phyloP scores from a whole-genome alignment of 208 protist genomes.

The Borovskyia barvae region DNA sequence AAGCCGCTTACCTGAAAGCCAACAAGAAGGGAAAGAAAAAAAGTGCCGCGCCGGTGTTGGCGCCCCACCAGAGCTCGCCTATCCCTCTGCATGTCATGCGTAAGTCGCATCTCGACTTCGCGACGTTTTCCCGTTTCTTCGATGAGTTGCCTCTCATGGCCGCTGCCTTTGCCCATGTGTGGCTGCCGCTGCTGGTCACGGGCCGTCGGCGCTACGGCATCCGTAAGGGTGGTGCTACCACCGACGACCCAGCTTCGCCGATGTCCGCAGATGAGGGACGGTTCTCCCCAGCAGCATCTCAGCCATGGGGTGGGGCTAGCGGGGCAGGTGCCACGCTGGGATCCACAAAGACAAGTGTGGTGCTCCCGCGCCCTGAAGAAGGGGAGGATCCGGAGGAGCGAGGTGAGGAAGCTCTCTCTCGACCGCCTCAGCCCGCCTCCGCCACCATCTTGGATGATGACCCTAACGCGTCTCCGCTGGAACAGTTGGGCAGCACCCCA shows the following conservation, averaged over 20 bases:
- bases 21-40: conserved; percentile 43
- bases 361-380: neutral
- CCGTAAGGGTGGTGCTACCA: neutral
- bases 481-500: conserved; percentile 25
- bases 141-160: conserved; percentile 60
- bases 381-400: too few species aligned
- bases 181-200: conserved; percentile 48
- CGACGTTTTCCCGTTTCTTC: conserved; percentile 64
- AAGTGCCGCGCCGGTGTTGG: conserved; percentile 25
- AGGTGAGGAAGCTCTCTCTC: too few species aligned
- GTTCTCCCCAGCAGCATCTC: too few species aligned
- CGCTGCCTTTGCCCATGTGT: conserved; percentile 71
- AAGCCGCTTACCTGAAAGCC: conserved; percentile 50
- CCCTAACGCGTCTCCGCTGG: conserved; percentile 28
- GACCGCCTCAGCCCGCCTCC: too few species aligned
- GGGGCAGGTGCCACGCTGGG: neutral
- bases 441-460: too few species aligned
- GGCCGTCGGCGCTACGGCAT: conserved; percentile 1
- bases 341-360: neutral
- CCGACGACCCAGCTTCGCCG: neutral
- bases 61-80: conserved; percentile 53
- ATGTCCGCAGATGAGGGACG: neutral
- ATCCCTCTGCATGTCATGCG: conserved; percentile 75
- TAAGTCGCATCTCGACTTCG: conserved; percentile 59
- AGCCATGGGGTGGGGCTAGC: too few species aligned